A percentile compares a stretch with the other conserved stretches of the same genome.
Conservation (phyloP, 306 rosid genomes). For the Prunus mume region DNA sequence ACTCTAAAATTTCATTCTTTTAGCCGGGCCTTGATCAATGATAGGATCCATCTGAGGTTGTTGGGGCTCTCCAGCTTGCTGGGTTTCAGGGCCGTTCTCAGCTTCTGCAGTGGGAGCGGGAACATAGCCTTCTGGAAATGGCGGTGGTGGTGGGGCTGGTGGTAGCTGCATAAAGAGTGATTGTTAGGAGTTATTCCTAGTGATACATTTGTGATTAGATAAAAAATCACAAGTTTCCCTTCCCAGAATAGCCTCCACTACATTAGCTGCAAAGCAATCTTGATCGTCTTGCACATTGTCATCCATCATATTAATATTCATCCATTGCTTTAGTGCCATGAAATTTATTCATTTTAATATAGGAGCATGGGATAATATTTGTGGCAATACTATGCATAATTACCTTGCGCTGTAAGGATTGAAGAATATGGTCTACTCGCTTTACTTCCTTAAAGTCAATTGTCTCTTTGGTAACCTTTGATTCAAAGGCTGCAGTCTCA, state of each 20-base stretch:
- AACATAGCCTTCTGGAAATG: constrained; percentile 83
- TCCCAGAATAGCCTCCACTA: neutral
- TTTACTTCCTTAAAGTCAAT: constrained; percentile 68
- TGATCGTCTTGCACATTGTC: neutral
- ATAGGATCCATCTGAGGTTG: constrained; percentile 74
- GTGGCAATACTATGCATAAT: constrained; percentile 6
- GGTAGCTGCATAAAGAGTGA: constrained; percentile 51
- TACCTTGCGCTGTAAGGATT: constrained; percentile 79
- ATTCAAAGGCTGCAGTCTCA: constrained; percentile 44
- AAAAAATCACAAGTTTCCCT: neutral
- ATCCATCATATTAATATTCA: neutral
- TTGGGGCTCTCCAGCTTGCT: constrained; percentile 61
- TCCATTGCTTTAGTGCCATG: neutral
- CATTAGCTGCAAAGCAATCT: neutral
- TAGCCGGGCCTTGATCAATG: constrained; percentile 86
- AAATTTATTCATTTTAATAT: neutral
- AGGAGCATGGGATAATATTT: constrained; percentile 12
- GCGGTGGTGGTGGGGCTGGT: constrained; percentile 85
- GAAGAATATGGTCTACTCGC: constrained; percentile 82
- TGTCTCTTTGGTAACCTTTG: constrained; percentile 65
- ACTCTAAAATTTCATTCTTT: constrained; percentile 67
- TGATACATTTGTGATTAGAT: neutral
- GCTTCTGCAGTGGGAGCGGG: constrained; percentile 52
- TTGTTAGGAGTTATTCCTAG: constrained; percentile 3
- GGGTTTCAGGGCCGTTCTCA: constrained; percentile 66